Conservation (phyloP, 208 protist genomes). For the Leishmania turanica region DNA sequence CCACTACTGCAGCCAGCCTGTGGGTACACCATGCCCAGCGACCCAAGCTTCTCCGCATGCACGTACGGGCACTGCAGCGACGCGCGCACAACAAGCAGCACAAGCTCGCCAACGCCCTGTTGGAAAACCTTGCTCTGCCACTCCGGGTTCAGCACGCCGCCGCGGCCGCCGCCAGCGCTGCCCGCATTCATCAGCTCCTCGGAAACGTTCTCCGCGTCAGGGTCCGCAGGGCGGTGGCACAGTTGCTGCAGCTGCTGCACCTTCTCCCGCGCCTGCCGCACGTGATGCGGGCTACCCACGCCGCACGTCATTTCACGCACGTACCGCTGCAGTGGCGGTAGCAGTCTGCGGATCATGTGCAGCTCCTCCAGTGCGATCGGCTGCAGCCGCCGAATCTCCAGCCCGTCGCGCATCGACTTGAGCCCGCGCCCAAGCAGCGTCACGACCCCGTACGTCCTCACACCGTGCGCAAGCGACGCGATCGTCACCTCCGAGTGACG, state of each 20-base stretch:
- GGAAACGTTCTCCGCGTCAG: slow-evolving; percentile 11
- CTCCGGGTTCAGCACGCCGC: slow-evolving; percentile 37
- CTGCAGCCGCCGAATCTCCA: slow-evolving; percentile 45
- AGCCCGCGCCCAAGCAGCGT: slow-evolving; percentile 26
- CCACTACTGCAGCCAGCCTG: neutral
- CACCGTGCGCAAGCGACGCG: slow-evolving; percentile 28
- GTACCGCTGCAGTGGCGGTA: slow-evolving; percentile 49
- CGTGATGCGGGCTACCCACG: slow-evolving; percentile 29
- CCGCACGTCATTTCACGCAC: slow-evolving; percentile 31
- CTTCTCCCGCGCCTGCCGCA: slow-evolving; percentile 47
- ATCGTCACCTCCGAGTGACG: slow-evolving; percentile 30
- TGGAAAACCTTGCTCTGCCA: slow-evolving; percentile 58
- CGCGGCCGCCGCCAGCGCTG: slow-evolving; percentile 3
- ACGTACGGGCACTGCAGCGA: slow-evolving; percentile 44
- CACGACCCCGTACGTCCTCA: slow-evolving; percentile 22
- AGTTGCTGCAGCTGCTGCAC: slow-evolving; percentile 42
- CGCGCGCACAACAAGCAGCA: slow-evolving; percentile 35
- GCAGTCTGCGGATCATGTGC: slow-evolving; percentile 44
- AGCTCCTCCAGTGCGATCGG: slow-evolving; percentile 45
- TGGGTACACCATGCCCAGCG: slow-evolving; percentile 36
- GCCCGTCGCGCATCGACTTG: slow-evolving; percentile 53
- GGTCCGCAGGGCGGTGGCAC: slow-evolving; percentile 22
- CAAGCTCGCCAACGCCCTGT: slow-evolving; percentile 42
- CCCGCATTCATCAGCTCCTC: slow-evolving; percentile 16
- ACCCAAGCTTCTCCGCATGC: slow-evolving; percentile 29